A percentile compares a stretch with the other conserved stretches of the same genome.
phyloP scores from a whole-genome alignment of 108 stramenopile species.

The Licmophora abbreviata region DNA sequence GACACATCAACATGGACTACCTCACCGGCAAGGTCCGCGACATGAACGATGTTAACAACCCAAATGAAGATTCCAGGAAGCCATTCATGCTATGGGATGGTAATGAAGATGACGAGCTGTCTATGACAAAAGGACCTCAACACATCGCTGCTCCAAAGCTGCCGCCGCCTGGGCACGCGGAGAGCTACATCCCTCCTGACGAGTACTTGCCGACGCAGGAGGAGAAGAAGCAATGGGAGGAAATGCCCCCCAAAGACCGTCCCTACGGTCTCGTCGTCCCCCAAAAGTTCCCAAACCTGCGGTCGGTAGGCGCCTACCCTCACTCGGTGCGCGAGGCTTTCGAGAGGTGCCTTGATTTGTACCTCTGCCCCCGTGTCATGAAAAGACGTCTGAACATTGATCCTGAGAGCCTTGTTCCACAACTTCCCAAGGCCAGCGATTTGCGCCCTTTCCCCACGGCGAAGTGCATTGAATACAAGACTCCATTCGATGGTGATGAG shows the following conservation, averaged over 20 bases:
- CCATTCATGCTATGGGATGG: constrained; percentile 91
- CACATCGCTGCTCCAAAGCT: constrained; percentile 97
- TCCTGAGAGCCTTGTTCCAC: constrained; percentile 94
- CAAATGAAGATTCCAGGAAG: constrained; percentile 35
- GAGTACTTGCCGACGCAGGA: constrained; percentile 95
- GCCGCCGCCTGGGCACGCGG: constrained; percentile 93
- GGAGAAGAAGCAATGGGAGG: constrained; percentile 89
- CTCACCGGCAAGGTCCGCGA: constrained; percentile 69
- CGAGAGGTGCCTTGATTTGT: constrained; percentile 98
- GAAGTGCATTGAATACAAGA: constrained; percentile 76
- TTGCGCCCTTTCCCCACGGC: constrained; percentile 95
- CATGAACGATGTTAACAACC: constrained; percentile 60
- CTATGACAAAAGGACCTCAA: constrained; percentile 83
- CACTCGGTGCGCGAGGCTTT: constrained; percentile 92
- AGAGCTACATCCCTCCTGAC: constrained; percentile 94
- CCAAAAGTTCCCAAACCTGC: constrained; percentile 78
- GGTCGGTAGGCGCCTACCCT: constrained; percentile 91
- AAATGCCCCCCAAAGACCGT: constrained; percentile 83
- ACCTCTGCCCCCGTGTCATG: constrained; percentile 93
- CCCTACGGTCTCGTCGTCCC: constrained; percentile 88
- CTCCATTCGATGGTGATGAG: constrained; percentile 45
- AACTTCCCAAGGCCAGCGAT: constrained; percentile 88
- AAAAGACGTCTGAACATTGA: constrained; percentile 93
- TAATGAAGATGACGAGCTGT: constrained; percentile 86
- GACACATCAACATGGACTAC: constrained; percentile 82